A percentile compares a stretch with the other conserved stretches of the same genome.
phyloP scores from a whole-genome alignment of 306 rosid genomes.

The Hippophae rhamnoides region DNA sequence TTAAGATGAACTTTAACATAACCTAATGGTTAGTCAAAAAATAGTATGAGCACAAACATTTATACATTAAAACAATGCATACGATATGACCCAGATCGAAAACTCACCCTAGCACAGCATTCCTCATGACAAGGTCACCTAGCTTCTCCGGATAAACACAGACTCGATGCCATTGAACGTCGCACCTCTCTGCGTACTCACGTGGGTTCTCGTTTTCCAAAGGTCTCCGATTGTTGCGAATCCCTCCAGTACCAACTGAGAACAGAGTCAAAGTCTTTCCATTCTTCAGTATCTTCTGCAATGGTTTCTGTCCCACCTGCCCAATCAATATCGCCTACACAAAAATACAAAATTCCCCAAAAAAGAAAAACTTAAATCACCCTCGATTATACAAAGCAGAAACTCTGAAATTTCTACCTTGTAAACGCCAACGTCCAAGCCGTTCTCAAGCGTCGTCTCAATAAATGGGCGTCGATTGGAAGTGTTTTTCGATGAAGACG shows the following conservation, averaged over 20 bases:
- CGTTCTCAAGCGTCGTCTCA: slow-evolving; percentile 59
- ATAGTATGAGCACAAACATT: too few relatives aligned
- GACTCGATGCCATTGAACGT: slow-evolving; percentile 89
- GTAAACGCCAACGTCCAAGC: slow-evolving; percentile 67
- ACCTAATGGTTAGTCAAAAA: too few relatives aligned
- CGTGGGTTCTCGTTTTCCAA: slow-evolving; percentile 53
- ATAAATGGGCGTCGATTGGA: neutral
- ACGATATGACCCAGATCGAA: neutral
- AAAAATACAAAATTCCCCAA: neutral
- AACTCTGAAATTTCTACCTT: slow-evolving; percentile 30
- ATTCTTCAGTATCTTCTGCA: slow-evolving; percentile 66
- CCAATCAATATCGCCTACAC: slow-evolving; percentile 81
- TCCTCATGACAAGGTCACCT: slow-evolving; percentile 38
- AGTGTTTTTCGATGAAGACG: slow-evolving; percentile 18
- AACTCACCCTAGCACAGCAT: slow-evolving; percentile 49
- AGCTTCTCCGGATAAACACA: slow-evolving; percentile 52
- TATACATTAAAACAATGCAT: neutral
- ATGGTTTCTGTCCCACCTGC: slow-evolving; percentile 65
- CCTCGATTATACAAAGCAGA: neutral
- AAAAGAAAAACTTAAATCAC: slow-evolving; percentile 1
- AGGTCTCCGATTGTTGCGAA: slow-evolving; percentile 80
- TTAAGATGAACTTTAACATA: too few relatives aligned
- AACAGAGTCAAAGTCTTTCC: slow-evolving; percentile 53
- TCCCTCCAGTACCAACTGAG: slow-evolving; percentile 82
- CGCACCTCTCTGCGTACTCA: slow-evolving; percentile 65